phyloP scores from a whole-genome alignment of 371 early-diverging fungal species.

The Rhizopus stolonifer region DNA sequence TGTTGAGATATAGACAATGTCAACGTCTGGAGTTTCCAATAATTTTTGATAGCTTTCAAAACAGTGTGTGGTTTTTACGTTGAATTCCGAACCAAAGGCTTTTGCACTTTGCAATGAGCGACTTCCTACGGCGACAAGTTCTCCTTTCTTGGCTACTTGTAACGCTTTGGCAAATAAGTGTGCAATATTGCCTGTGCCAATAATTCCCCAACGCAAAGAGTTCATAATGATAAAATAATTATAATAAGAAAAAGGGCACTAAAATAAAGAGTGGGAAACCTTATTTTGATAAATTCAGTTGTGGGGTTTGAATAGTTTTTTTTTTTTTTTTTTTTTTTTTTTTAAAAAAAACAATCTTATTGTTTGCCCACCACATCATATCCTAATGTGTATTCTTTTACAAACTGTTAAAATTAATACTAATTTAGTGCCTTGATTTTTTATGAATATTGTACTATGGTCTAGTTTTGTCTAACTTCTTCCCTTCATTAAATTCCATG shows the following conservation, averaged over 20 bases:
- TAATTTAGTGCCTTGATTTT: no score
- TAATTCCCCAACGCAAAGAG: slow-evolving; percentile 45
- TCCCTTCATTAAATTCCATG: no score
- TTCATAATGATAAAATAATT: background rate
- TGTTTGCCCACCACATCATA: no score
- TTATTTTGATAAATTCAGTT: no score
- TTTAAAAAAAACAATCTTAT: no score
- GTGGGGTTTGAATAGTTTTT: no score
- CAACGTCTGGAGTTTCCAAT: slow-evolving; percentile 31
- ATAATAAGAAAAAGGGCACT: background rate
- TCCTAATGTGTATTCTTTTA: no score
- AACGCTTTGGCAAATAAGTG: slow-evolving; percentile 44
- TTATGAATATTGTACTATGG: no score
- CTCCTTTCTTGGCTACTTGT: slow-evolving; percentile 25
- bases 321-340: no score
- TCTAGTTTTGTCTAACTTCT: no score
- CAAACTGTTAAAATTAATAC: no score
- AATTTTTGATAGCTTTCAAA: slow-evolving; percentile 40
- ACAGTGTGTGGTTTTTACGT: slow-evolving; percentile 19
- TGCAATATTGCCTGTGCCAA: slow-evolving; percentile 52
- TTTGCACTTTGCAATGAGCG: slow-evolving; percentile 33
- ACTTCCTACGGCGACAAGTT: slow-evolving; percentile 45
- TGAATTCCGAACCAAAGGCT: slow-evolving; percentile 32
- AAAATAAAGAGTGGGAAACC: no score
- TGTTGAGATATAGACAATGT: slow-evolving; percentile 49